phyloP scores from a whole-genome alignment of 176 grass and related monocot species.

The Bromus sterilis region DNA sequence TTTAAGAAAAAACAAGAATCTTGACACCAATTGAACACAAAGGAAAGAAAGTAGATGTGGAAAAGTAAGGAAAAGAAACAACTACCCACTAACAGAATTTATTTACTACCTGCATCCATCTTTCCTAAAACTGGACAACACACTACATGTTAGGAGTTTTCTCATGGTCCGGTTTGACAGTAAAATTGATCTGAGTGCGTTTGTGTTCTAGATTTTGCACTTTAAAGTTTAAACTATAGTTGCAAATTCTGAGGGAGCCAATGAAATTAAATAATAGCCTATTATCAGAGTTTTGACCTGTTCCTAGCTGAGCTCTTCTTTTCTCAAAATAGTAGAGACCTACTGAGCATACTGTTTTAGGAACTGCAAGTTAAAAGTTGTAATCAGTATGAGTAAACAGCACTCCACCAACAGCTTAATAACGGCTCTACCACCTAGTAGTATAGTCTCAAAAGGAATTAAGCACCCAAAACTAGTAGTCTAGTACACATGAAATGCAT shows the following conservation, averaged over 20 bases:
- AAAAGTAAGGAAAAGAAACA: background rate
- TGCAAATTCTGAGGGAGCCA: background rate
- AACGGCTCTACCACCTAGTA: background rate
- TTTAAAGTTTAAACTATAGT: background rate
- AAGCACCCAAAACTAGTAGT: background rate
- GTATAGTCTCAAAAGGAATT: background rate
- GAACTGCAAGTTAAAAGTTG: background rate
- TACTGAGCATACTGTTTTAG: background rate
- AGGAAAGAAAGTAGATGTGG: background rate
- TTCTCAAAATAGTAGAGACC: background rate
- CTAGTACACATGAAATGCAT: background rate
- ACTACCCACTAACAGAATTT: background rate
- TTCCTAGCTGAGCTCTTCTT: background rate
- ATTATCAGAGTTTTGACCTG: background rate
- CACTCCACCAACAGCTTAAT: background rate
- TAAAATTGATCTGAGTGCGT: background rate
- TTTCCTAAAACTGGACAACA: background rate
- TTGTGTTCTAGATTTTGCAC: background rate
- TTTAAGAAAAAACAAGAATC: slow-evolving; percentile 14
- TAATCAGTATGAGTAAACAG: background rate
- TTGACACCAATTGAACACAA: background rate
- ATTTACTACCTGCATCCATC: background rate
- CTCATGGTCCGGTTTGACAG: background rate
- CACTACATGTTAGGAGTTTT: background rate
- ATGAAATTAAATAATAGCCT: background rate